Conservation (phyloP, 2,329 filamentous ascomycete genomes). For the Cladosporium sp. region DNA sequence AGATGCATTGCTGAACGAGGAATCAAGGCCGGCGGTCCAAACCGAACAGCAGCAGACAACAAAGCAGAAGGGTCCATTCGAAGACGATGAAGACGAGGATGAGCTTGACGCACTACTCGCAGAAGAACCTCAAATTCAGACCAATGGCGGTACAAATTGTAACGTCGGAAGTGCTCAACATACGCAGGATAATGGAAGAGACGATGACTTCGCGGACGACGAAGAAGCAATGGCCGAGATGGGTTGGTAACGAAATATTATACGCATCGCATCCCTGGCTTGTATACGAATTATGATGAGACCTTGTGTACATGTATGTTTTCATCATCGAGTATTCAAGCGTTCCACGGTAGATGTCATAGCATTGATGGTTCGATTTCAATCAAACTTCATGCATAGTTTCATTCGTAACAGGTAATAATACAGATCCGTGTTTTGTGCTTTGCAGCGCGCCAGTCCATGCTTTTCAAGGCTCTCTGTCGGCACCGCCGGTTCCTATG, state of each 20-base stretch:
- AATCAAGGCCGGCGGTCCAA: conserved; percentile 23
- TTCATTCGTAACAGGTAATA: conserved; percentile 10
- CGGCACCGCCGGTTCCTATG: conserved; percentile 15
- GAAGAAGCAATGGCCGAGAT: conserved; percentile 64
- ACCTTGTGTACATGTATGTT: not conserved
- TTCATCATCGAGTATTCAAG: not conserved
- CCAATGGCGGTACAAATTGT: not conserved
- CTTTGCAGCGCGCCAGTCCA: not conserved
- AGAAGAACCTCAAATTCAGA: not conserved
- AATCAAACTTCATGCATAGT: not conserved
- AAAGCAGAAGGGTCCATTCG: conserved; percentile 10
- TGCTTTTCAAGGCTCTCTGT: not conserved
- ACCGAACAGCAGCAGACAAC: not conserved
- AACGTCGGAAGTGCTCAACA: not conserved
- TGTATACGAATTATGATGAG: conserved; percentile 1
- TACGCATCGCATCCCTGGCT: not conserved
- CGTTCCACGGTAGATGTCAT: not conserved
- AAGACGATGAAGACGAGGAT: conserved; percentile 14
- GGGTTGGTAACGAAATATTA: conserved; percentile 9
- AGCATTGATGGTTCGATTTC: not conserved
- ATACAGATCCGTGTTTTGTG: not conserved
- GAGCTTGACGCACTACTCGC: conserved; percentile 15
- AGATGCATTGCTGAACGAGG: conserved; percentile 56
- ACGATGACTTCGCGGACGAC: conserved; percentile 58
- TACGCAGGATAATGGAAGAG: not conserved